Base-by-base conservation (phyloP, 2,329 filamentous ascomycete species). In the Hymenoscyphus scutula region DNA sequence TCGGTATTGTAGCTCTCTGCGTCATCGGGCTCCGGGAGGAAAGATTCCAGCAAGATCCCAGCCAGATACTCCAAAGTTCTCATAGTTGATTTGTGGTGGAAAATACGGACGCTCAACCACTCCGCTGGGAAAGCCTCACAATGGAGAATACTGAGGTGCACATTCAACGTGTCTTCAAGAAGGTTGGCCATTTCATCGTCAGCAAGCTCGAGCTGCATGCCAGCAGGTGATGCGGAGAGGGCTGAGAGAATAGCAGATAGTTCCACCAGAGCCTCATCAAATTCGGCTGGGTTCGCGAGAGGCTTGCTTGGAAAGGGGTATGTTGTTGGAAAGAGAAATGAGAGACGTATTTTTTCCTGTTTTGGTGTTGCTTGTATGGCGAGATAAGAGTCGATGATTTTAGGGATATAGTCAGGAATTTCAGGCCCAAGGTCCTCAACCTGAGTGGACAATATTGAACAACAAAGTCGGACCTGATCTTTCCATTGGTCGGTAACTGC, bases 81-180 rank as follows among this genome's bases (percentile, higher is more conserved):
- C 83, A 98, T 91, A 1, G 91, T 91, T 19, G 92, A 94, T 72
- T 92, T 92, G 78, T 97, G 92, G 72, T 97, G 91, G 76, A 91
- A 95, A 48, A 98, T 95, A 72, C 96, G 90, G 60, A 97, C 85
- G 74, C 93, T 98, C 53, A 99, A 81, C 96, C 95, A 99, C 63
- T 85, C 87, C 19, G 85, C 80, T 0, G 96, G 95, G 76, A 97
- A 98, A 0, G 95, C 92, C 71, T 96, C 91, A 69, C 92, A 92
- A 62, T 89, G 86, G 11, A 99, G 80, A 59, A 99, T 92, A 67
- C 92, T 97, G 76, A 92, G 91, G 72, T 96, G 89, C 7, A 96
- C 89, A 64, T 90, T 88, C 29, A 99, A 82, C 0, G 89, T 85
- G 70, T 92, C 90, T 67, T 91, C 88, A 10, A 97, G 75, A 51